phyloP scores from a whole-genome alignment of 2,329 filamentous ascomycete species.

The Harringtonia aguacate region DNA sequence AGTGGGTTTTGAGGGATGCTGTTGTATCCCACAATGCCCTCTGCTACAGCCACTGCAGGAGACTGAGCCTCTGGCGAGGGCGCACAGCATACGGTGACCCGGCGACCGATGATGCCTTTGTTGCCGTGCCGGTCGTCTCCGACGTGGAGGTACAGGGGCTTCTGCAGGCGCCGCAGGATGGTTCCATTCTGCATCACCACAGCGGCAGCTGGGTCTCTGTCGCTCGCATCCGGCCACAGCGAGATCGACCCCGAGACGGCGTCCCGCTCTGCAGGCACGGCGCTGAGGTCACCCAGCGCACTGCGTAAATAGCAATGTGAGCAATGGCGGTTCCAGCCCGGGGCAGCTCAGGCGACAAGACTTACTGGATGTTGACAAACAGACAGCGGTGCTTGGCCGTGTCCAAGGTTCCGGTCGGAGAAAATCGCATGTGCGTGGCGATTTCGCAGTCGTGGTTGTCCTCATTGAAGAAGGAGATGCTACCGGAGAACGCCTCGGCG shows the following conservation, averaged over 20 bases:
- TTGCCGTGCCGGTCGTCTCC: slow-evolving; percentile 10
- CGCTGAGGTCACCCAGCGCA: slow-evolving; percentile 5
- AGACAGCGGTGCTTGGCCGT: background rate
- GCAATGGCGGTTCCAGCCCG: background rate
- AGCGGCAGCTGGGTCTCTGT: background rate
- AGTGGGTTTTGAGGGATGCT: background rate
- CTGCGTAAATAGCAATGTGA: background rate
- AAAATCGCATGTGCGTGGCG: slow-evolving; percentile 11
- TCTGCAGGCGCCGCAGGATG: slow-evolving; percentile 2
- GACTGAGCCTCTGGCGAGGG: background rate
- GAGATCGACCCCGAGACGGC: background rate
- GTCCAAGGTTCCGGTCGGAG: background rate
- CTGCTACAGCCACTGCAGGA: slow-evolving; percentile 1
- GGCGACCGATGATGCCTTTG: slow-evolving; percentile 10
- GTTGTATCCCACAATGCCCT: slow-evolving; percentile 13
- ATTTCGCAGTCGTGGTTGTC: slow-evolving; percentile 8
- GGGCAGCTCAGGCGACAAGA: background rate
- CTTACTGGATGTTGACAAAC: slow-evolving; percentile 9
- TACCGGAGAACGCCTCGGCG: slow-evolving; percentile 1
- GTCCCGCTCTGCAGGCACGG: background rate
- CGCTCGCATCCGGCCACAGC: background rate
- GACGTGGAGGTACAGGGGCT: slow-evolving; percentile 11
- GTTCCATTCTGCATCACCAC: background rate
- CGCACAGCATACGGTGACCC: slow-evolving; percentile 5
- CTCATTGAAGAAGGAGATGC: slow-evolving; percentile 11